phyloP scores from a whole-genome alignment of 768 basidiomycete genomes.

The Pisolithus marmoratus region DNA sequence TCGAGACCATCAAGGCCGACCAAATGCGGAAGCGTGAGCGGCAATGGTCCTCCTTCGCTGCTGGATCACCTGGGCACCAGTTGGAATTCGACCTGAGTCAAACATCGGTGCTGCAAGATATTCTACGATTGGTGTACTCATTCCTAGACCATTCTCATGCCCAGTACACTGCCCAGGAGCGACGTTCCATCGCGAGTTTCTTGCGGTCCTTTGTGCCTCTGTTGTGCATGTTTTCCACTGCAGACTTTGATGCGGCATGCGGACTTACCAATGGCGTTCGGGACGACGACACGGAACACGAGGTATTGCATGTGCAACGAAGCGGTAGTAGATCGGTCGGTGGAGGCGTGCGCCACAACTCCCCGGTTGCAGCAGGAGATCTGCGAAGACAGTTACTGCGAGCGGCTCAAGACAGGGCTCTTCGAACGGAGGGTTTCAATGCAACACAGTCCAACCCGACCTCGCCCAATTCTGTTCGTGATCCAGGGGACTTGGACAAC shows the following conservation, averaged over 20 bases:
- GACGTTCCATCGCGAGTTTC: conserved; percentile 79
- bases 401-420: conserved; percentile 59
- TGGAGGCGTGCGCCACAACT: conserved; percentile 36
- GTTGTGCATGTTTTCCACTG: conserved; percentile 64
- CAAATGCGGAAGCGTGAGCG: conserved; percentile 40
- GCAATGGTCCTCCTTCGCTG: conserved; percentile 34
- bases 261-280: conserved; percentile 48
- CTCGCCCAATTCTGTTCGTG: conserved; percentile 6
- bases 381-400: conserved; percentile 76
- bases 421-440: conserved; percentile 27
- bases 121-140: conserved; percentile 82
- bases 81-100: conserved; percentile 77
- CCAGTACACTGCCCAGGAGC: conserved; percentile 69
- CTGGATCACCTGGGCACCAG: conserved; percentile 57
- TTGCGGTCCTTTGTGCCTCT: conserved; percentile 79
- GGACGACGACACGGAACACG: conserved; percentile 29
- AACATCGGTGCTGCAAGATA: conserved; percentile 76
- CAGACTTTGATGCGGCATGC: conserved; percentile 61
- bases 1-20: conserved; percentile 60
- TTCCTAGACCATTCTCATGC: conserved; percentile 86
- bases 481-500: background rate
- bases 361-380: conserved; percentile 56
- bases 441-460: conserved; percentile 15
- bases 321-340: conserved; percentile 42
- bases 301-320: conserved; percentile 12